These are phyloP conservation scores for Rhodotorula sp. DNA, from an alignment of 1,284 basidiomycete genomes.

Conservation along the genomic window DNA sequence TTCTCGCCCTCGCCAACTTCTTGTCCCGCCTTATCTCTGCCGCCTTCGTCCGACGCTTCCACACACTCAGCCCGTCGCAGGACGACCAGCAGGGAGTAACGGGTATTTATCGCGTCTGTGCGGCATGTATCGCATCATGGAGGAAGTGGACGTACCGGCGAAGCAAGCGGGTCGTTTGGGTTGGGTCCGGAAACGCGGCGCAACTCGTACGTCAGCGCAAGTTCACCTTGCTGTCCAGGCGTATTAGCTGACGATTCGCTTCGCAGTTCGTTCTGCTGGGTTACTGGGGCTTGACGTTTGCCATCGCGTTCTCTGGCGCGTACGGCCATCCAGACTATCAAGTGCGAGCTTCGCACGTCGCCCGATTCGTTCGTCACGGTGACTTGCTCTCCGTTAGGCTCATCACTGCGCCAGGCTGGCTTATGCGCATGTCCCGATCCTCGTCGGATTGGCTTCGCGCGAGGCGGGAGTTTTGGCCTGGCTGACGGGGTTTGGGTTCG, in stretches of 20 bases:
- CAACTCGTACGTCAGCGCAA: not conserved
- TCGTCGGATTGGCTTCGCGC: slow-evolving; percentile 10
- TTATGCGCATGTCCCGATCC: slow-evolving; percentile 9
- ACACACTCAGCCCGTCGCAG: not conserved
- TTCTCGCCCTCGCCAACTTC: slow-evolving; percentile 7
- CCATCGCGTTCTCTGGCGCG: slow-evolving; percentile 12
- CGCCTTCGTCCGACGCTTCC: not conserved
- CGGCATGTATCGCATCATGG: not conserved
- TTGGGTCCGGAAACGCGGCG: not conserved
- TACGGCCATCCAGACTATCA: slow-evolving; percentile 16
- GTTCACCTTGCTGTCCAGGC: not conserved
- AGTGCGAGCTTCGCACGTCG: too few species aligned
- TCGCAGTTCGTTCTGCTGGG: slow-evolving; percentile 7
- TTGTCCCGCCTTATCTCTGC: not conserved
- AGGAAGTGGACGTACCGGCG: slow-evolving; percentile 11
- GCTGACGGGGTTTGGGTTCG: slow-evolving; percentile 8
- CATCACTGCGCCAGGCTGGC: slow-evolving; percentile 20
- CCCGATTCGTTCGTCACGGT: too few species aligned
- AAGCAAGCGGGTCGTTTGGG: not conserved
- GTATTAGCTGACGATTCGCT: not conserved
- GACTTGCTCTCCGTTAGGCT: not conserved
- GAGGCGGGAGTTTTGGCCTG: slow-evolving; percentile 19
- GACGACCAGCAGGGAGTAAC: not conserved
- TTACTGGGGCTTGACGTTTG: slow-evolving; percentile 3
- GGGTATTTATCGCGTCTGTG: not conserved